Base-by-base conservation (phyloP, 345 rosid genomes). In the Trapa bicornis region DNA sequence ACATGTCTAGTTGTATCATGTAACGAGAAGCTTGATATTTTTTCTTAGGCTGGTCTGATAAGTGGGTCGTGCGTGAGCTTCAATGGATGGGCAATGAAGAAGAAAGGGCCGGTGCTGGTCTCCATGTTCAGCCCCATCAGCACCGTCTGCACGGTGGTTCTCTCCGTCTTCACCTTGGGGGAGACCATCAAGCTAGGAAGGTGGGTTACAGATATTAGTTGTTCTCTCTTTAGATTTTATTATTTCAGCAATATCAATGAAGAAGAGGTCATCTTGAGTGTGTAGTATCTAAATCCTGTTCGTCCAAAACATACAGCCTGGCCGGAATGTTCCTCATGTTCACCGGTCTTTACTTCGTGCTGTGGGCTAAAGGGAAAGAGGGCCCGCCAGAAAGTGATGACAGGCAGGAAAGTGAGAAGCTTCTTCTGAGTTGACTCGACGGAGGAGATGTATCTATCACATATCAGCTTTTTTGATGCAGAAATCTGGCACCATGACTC, bases 321-420 rank as follows among this genome's bases (percentile, higher is more conserved):
- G 87, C 78, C 1, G 97, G 98, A 5, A 95, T 95, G 99, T 42
- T 79, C 66, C 71, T 91, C 61, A 91, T 95, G 94, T 95, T 95
- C 76, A 52, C 69, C 1, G 97, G 98, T 35, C 86, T 91, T 47
- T 95, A 95, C 79, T 79, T 81, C 36, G 93, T 95, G 72, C 75
- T 95, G 12, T 95, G 99, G 99, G 96, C 96, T 6, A 95, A 95
- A 82, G 83, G 90, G 47, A 95, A 86, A 84, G 99, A 89, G 82
- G 73, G 66, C 4, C 70, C 54, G 74, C 53, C 65, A 6, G 50
- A 43, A 16, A 70, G 11, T 1, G 78, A 78, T 48, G 56, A 50
- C 3, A 32, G 57, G 68, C 47, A 73, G 45, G 85, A 75, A 69
- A 73, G 87, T 72, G 88, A 75, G 85, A 85, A 84, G 82, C 97